Evolutionary conservation across 345 rosid genomes (phyloP), one percentile per base, ranked within the genome.

Genomic region (Citrus inodora): DNA sequence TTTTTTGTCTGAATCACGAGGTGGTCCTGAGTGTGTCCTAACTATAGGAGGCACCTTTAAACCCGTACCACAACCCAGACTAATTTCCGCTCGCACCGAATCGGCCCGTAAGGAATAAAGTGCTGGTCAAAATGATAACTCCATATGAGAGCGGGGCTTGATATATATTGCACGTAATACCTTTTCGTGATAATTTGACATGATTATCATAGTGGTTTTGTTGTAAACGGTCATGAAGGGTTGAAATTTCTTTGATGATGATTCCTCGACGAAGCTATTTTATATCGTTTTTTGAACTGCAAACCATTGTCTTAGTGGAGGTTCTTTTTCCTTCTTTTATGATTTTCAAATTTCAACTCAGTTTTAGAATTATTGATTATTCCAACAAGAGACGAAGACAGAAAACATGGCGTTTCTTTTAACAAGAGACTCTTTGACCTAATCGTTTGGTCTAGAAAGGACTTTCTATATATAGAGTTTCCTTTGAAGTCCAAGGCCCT

Each of bases 51-150:
- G 0, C 32, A 0, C 4, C 0, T 30, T 30, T 3, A 30, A 30
- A 0, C 0, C 0, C 0, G 4, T 30, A 30, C 32, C 32, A 30
- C 4, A 30, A 30, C 0, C 0, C 32, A 3, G 0, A 3, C 4
- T 30, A 30, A 30, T 30, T 0, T 3, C 0, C 0, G 0, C 32
- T 30, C 0, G 0, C 32, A 30, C 32, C 32, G 0, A 0, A 0
- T 30, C 4, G 4, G 0, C 4, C 32, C 32, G 32, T 0, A 30
- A 30, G 0, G 0, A 30, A 3, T 30, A 30, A 30, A 30, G 0
- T 30, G 0, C 0, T 30, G 32, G 4, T 0, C 32, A 30, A 30
- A 30, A 0, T 30, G 0, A 0, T 30, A 3, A 30, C 32, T 30
- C 0, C 32, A 30, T 3, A 30, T 0, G 4, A 30, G 0, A 30